Evolutionary conservation across 768 basidiomycete genomes (phyloP).

Genomic region (Psilocybe cubensis): DNA sequence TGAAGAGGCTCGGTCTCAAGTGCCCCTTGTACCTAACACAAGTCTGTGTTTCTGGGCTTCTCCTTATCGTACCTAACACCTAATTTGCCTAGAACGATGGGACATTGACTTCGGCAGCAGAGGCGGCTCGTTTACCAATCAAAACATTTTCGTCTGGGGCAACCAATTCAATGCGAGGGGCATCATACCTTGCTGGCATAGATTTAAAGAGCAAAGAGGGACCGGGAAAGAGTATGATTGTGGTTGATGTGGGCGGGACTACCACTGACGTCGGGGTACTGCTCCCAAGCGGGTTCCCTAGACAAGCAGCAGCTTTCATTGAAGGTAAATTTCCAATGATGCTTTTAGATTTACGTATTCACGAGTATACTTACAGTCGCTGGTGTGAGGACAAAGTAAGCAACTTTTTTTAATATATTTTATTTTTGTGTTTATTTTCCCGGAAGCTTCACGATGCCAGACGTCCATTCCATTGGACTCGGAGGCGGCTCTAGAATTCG

Average conservation of each 20-base stretch:
- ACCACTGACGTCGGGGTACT: constrained; percentile 69
- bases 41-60: constrained; percentile 4
- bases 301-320: constrained; percentile 64
- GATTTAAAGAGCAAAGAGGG: constrained; percentile 23
- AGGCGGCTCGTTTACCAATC: constrained; percentile 61
- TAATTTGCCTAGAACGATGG: constrained; percentile 49
- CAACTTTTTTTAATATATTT: not conserved
- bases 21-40: constrained; percentile 61
- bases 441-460: constrained; percentile 55
- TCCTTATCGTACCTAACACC: not conserved
- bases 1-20: constrained; percentile 45
- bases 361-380: constrained; percentile 37
- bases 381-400: constrained; percentile 57
- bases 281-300: constrained; percentile 60
- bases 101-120: constrained; percentile 49
- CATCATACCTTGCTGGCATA: constrained; percentile 55
- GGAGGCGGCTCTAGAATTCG: constrained; percentile 66
- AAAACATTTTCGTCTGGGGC: constrained; percentile 64
- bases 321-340: constrained; percentile 31
- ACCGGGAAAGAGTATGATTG: constrained; percentile 40
- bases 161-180: constrained; percentile 75
- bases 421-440: not conserved
- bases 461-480: constrained; percentile 60
- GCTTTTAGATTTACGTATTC: not conserved
- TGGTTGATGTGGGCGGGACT: constrained; percentile 69